Percentiles rank a stretch among this genome's conserved stretches.
phyloP scores from a whole-genome alignment of 805 yeast species.

The Candida tammaniensis region DNA sequence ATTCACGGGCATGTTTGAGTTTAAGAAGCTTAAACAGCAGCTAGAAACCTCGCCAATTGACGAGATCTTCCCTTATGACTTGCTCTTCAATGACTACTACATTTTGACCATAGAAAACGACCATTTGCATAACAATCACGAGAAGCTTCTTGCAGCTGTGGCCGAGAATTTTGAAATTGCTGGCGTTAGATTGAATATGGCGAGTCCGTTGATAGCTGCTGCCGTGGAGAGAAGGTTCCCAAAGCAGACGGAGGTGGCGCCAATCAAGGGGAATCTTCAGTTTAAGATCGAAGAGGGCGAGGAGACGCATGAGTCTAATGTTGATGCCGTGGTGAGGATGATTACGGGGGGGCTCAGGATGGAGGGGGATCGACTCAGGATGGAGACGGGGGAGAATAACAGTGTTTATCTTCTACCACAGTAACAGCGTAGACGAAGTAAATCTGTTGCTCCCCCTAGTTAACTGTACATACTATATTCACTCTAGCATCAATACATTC shows the following conservation, averaged over 20 bases:
- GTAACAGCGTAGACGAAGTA: neutral
- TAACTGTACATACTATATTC: too few species aligned
- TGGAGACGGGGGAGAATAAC: too few species aligned
- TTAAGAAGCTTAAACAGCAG: neutral
- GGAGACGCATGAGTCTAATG: too few species aligned
- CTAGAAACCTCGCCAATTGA: constrained; percentile 8
- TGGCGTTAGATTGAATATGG: constrained; percentile 8
- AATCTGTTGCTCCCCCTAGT: too few species aligned
- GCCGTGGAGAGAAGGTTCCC: too few species aligned
- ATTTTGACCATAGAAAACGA: constrained; percentile 31
- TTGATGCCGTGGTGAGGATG: too few species aligned
- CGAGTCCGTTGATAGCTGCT: constrained; percentile 4
- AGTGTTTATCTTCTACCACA: too few species aligned
- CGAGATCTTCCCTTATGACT: constrained; percentile 28
- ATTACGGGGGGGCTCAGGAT: too few species aligned
- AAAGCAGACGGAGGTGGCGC: too few species aligned
- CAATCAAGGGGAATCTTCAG: neutral
- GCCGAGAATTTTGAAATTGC: constrained; percentile 10
- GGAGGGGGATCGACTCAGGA: too few species aligned
- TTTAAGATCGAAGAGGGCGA: neutral
- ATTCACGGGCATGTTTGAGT: neutral
- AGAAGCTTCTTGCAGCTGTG: constrained; percentile 15
- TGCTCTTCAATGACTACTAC: constrained; percentile 22
- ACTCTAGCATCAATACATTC: too few species aligned
- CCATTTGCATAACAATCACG: constrained; percentile 22